Conservation (phyloP, 2,329 filamentous ascomycete genomes). For the Xylariaceae sp. region DNA sequence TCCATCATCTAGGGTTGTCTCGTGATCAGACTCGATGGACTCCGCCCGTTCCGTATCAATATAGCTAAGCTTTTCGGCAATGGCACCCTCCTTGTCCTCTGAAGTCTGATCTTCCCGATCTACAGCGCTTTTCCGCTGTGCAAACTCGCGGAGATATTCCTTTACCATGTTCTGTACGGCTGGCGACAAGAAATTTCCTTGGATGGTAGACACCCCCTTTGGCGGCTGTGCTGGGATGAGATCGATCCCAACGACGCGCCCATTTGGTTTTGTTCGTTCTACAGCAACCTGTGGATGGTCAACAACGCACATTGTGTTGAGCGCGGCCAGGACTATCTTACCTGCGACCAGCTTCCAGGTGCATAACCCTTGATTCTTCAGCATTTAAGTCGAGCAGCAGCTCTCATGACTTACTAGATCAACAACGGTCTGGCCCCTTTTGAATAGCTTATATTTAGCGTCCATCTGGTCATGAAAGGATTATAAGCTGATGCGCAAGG, state of each 20-base stretch:
- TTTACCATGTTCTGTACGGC: conserved; percentile 78
- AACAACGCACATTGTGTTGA: conserved; percentile 10
- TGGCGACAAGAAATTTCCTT: conserved; percentile 87
- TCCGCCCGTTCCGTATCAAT: conserved; percentile 68
- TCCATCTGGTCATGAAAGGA: conserved; percentile 67
- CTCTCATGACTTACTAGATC: conserved; percentile 70
- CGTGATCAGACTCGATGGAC: conserved; percentile 42
- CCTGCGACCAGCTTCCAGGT: conserved; percentile 75
- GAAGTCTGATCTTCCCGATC: conserved; percentile 16
- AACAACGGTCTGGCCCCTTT: conserved; percentile 81
- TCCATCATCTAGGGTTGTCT: conserved; percentile 49
- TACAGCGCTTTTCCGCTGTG: conserved; percentile 24
- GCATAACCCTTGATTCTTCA: conserved; percentile 69
- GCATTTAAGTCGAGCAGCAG: neutral
- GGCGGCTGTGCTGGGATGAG: conserved; percentile 92
- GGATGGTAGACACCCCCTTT: conserved; percentile 88
- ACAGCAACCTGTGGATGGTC: conserved; percentile 71
- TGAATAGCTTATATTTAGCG: conserved; percentile 80
- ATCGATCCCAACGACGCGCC: conserved; percentile 89
- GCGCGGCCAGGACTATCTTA: conserved; percentile 41
- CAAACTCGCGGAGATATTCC: conserved; percentile 69
- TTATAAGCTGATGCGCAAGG: conserved; percentile 4
- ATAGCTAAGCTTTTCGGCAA: conserved; percentile 61
- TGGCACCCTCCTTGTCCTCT: conserved; percentile 34
- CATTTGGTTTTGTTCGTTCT: conserved; percentile 76